Evolutionary conservation across 768 basidiomycete genomes (phyloP).

Genomic region (Mycena epipterygia): DNA sequence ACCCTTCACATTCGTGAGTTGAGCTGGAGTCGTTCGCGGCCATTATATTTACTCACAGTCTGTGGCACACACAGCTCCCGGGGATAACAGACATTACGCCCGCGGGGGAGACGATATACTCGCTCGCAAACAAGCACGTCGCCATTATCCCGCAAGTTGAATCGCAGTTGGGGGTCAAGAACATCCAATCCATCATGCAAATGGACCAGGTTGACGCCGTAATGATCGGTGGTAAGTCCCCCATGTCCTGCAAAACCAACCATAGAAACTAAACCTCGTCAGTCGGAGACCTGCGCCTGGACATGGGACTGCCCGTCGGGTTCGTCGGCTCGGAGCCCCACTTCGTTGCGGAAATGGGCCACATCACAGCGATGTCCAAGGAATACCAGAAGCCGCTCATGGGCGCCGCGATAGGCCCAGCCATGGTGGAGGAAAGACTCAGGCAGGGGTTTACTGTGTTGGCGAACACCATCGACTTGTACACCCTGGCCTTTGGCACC

Average conservation of each 20-base stretch:
- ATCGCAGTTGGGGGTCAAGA: slow-evolving; percentile 26
- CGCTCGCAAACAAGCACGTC: slow-evolving; percentile 35
- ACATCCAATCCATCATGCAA: slow-evolving; percentile 30
- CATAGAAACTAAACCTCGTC: neutral
- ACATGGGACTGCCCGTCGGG: slow-evolving; percentile 30
- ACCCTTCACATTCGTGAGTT: slow-evolving; percentile 34
- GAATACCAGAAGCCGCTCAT: slow-evolving; percentile 29
- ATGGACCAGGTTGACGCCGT: slow-evolving; percentile 31
- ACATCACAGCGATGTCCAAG: slow-evolving; percentile 27
- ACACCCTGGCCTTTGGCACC: slow-evolving; percentile 16
- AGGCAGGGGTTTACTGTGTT: slow-evolving; percentile 28
- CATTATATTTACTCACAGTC: slow-evolving; percentile 5
- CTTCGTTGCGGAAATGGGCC: slow-evolving; percentile 27
- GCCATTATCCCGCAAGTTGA: slow-evolving; percentile 36
- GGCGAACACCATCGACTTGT: slow-evolving; percentile 25
- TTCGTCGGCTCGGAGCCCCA: slow-evolving; percentile 34
- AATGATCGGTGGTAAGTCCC: slow-evolving; percentile 32
- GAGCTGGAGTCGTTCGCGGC: too few species aligned
- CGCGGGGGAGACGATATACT: slow-evolving; percentile 26
- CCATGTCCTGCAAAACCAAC: neutral
- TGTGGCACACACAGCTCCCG: slow-evolving; percentile 21
- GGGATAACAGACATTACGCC: slow-evolving; percentile 32
- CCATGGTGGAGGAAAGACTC: slow-evolving; percentile 33
- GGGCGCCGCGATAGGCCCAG: slow-evolving; percentile 26
- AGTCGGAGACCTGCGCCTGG: slow-evolving; percentile 35